phyloP scores from a whole-genome alignment of 2,329 filamentous ascomycete genomes.

The Colletotrichum lupini region DNA sequence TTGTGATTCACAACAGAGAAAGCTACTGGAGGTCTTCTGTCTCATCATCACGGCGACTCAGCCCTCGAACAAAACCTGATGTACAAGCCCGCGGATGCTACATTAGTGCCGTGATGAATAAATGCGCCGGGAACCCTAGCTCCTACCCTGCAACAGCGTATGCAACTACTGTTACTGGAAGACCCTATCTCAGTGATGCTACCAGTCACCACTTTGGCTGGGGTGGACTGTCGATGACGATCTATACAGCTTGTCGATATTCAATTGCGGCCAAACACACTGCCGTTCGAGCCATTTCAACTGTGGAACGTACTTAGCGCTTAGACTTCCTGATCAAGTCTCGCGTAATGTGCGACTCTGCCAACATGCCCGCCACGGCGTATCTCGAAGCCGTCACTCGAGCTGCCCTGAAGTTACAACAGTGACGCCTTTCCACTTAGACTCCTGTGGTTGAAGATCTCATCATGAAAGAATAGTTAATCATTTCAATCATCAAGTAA shows the following conservation, averaged over 20 bases:
- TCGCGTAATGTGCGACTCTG: conserved; percentile 5
- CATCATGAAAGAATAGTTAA: conserved; percentile 42
- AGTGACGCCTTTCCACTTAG: not conserved
- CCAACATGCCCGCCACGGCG: conserved; percentile 17
- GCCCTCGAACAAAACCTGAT: no score
- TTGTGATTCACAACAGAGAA: no score
- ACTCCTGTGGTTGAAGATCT: not conserved
- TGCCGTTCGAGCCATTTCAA: not conserved
- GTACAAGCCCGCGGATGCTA: no score
- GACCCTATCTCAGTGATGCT: no score
- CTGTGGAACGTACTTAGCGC: not conserved
- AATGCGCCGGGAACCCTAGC: not conserved
- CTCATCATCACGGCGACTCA: no score
- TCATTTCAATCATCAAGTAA: no score
- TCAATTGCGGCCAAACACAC: no score
- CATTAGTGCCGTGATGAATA: no score
- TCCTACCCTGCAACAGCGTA: conserved; percentile 46
- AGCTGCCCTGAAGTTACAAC: conserved; percentile 2
- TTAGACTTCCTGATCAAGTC: not conserved
- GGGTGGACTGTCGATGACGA: no score
- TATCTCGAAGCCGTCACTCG: conserved; percentile 13
- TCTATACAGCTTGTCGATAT: no score
- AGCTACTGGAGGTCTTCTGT: no score
- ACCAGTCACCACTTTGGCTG: no score
- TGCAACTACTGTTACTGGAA: conserved; percentile 34